Base-by-base conservation (phyloP, 345 rosid species). In the Corchorus capsularis region DNA sequence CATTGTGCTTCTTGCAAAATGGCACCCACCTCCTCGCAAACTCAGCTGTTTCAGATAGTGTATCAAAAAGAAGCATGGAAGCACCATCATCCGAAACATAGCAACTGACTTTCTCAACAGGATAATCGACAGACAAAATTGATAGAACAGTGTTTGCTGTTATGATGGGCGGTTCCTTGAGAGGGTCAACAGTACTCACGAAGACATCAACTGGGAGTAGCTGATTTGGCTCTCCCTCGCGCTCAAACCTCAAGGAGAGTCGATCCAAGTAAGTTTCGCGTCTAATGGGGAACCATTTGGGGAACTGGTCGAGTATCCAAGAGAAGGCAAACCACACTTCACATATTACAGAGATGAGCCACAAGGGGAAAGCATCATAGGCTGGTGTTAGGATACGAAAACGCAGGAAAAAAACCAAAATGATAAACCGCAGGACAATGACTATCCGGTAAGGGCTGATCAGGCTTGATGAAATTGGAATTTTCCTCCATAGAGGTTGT, bases 11-110 rank as follows among this genome's bases (percentile, higher is more conserved):
- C 89, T 90, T 93, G 77, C 99, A 93, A 35, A 96, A 96, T 0
- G 99, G 98, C 37, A 93, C 99, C 99, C 99, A 93, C 80, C 98
- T 92, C 76, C 99, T 88, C 0, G 98, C 98, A 82, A 93, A 95
- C 86, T 95, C 98, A 2, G 98, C 92, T 17, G 97, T 93, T 85
- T 91, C 99, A 9, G 99, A 81, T 12, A 95, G 78, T 7, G 99
- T 53, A 75, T 95, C 99, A 72, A 95, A 95, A 20, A 92, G 87
- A 6, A 95, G 91, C 99, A 95, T 95, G 0, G 99, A 93, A 27
- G 97, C 98, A 68, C 98, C 98, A 64, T 94, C 98, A 80, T 94
- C 98, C 22, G 98, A 94, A 0, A 95, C 99, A 77, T 92, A 95
- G 77, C 99, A 95, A 81, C 98, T 87, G 59, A 93, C 89, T 79